Conservation (phyloP, 352 stramenopile species). For the Globisporangium spinosum region DNA sequence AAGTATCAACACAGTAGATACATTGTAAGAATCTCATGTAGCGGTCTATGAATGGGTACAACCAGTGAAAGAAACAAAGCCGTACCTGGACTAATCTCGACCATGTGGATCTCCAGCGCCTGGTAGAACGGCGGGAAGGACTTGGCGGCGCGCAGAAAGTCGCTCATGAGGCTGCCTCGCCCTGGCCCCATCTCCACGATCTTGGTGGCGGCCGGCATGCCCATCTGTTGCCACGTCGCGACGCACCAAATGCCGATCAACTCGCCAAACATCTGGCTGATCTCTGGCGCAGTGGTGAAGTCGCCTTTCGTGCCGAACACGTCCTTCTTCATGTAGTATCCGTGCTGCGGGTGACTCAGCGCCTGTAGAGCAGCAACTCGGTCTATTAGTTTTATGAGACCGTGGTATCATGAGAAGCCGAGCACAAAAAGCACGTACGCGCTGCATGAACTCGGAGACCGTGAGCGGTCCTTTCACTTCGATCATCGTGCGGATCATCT, state of each 20-base stretch:
- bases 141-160: conserved; percentile 88
- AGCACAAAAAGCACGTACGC: conserved; percentile 24
- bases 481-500: conserved; percentile 88
- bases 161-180: conserved; percentile 91
- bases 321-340: conserved; percentile 95
- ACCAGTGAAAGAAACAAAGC: too few species aligned
- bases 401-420: too few species aligned
- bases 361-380: conserved; percentile 23
- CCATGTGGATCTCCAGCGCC: conserved; percentile 86
- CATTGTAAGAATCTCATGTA: too few species aligned
- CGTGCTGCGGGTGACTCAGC: conserved; percentile 89
- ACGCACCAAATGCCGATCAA: conserved; percentile 91
- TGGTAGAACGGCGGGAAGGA: conserved; percentile 88
- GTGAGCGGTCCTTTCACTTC: conserved; percentile 91
- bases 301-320: conserved; percentile 90
- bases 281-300: conserved; percentile 93
- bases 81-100: conserved; percentile 80
- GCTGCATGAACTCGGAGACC: conserved; percentile 93
- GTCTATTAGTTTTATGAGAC: background rate
- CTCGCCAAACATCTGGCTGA: conserved; percentile 93
- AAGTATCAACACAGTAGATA: too few species aligned
- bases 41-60: too few species aligned
- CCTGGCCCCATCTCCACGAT: conserved; percentile 92
- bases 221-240: conserved; percentile 89
- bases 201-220: conserved; percentile 62